phyloP scores from a whole-genome alignment of 1,284 basidiomycete species.

The Cutaneotrichosporon sp. region DNA sequence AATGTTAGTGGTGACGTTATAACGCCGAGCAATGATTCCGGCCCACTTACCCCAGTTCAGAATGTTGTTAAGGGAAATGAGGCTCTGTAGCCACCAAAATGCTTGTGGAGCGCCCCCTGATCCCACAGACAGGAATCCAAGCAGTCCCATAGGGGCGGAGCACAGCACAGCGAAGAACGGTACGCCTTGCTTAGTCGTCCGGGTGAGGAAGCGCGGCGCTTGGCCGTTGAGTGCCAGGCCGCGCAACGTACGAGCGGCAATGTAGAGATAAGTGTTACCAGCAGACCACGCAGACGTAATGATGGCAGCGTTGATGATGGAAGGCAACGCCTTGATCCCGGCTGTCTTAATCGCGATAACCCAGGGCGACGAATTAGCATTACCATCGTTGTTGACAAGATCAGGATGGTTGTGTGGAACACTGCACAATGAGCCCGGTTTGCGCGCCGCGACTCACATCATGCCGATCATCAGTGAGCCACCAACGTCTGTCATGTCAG shows the following conservation, averaged over 20 bases:
- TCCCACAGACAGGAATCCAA: slow-evolving; percentile 55
- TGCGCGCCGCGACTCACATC: slow-evolving; percentile 57
- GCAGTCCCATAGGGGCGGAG: slow-evolving; percentile 57
- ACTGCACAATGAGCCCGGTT: slow-evolving; percentile 57
- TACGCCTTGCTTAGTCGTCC: slow-evolving; percentile 63
- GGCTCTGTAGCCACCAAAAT: slow-evolving; percentile 54
- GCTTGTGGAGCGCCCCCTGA: slow-evolving; percentile 59
- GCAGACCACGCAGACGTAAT: slow-evolving; percentile 54
- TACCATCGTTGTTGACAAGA: neutral
- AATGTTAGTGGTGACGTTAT: too few relatives aligned
- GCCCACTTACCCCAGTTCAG: slow-evolving; percentile 4
- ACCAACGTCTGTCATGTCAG: slow-evolving; percentile 1
- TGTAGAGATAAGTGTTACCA: slow-evolving; percentile 50
- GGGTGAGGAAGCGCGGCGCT: slow-evolving; percentile 68
- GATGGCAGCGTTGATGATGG: slow-evolving; percentile 63
- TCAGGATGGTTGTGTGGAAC: slow-evolving; percentile 6
- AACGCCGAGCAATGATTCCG: too few relatives aligned
- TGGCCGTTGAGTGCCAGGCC: slow-evolving; percentile 59
- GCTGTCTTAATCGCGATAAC: slow-evolving; percentile 54
- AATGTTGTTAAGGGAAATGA: slow-evolving; percentile 29
- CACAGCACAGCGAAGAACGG: slow-evolving; percentile 65
- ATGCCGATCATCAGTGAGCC: slow-evolving; percentile 7
- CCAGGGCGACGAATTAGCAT: slow-evolving; percentile 36
- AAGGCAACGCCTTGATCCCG: slow-evolving; percentile 63
- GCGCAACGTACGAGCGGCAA: slow-evolving; percentile 40